Percentiles rank a stretch among this genome's conserved stretches.
These are phyloP conservation scores for Phaffia rhodozyma DNA, from an alignment of 1,284 basidiomycete species.

Conservation along the genomic window DNA sequence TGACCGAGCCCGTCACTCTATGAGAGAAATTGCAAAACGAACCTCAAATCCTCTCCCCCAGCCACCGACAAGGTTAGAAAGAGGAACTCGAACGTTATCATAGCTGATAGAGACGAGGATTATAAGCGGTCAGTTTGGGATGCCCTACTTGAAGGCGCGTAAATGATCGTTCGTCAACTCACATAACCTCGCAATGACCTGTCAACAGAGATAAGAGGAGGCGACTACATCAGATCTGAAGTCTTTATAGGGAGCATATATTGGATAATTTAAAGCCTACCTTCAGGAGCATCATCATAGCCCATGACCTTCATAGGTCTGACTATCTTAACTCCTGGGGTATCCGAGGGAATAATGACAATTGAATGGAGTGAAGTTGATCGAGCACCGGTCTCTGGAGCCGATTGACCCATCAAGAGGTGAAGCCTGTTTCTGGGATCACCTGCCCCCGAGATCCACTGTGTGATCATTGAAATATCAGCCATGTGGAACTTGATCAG, in stretches of 20 bases:
- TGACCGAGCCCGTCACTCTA: neutral
- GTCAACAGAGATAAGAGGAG: no score
- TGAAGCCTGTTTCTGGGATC: slow-evolving; percentile 83
- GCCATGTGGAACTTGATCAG: neutral
- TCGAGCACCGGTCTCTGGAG: slow-evolving; percentile 38
- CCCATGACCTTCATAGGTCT: slow-evolving; percentile 87
- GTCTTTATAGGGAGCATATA: neutral
- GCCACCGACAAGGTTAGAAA: slow-evolving; percentile 71
- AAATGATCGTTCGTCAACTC: neutral
- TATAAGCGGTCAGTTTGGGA: neutral
- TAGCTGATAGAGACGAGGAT: slow-evolving; percentile 39
- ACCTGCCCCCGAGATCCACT: slow-evolving; percentile 94
- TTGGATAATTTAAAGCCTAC: neutral
- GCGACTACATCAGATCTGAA: neutral
- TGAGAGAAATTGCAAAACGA: slow-evolving; percentile 11
- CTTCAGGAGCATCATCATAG: slow-evolving; percentile 84
- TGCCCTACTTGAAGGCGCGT: neutral
- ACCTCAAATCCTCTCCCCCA: slow-evolving; percentile 91
- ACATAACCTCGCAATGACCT: slow-evolving; percentile 10
- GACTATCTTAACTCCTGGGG: slow-evolving; percentile 77
- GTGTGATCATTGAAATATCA: neutral
- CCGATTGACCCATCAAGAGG: slow-evolving; percentile 86
- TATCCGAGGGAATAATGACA: slow-evolving; percentile 77
- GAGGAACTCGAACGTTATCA: slow-evolving; percentile 80
- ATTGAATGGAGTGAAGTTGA: slow-evolving; percentile 77